Base-by-base conservation (phyloP, 2,329 filamentous ascomycete genomes). In the Colletotrichum tropicicola region DNA sequence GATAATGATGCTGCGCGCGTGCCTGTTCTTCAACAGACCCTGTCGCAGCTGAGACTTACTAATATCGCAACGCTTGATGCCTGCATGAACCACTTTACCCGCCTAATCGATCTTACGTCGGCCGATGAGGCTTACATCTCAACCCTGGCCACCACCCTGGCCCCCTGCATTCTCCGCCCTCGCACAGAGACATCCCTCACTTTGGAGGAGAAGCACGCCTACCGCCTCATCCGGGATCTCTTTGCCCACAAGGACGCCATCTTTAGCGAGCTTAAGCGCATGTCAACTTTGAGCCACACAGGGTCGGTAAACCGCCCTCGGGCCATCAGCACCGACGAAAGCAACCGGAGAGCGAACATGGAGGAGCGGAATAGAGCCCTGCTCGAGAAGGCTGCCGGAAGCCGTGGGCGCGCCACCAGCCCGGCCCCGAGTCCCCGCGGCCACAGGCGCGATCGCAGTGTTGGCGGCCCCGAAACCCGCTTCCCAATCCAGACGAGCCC, bases 61-160 rank as follows among this genome's bases (percentile, higher is more conserved):
- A 99, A 99, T 77, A 99, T 99, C 77, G 96, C 96, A 49, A 98
- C 96, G n/a, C 89, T 99, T 65, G 96, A 99, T 78, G 96, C 96
- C 41, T 92, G 97, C 75, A 97, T 97, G 85, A 98, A 97, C 70
- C 96, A 99, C 80, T 98, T 99, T 77, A 98, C 95, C 39, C 92
- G 96, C 66, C 84, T 99, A 65, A 97, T 99, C 74, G 96, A 99
- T 77, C 85, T 99, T 68, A 99, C 96, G 2, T 98, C 95, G 13
- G 96, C 96, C 30, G 95, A 97, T 70, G 96, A 99, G 75, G 82
- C 89, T 44, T 99, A 97, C 74, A 81, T 97, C 61, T 76, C 90
- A 12, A 83, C 89, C 37, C 87, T 99, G 39, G 92, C 94, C 3
- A 89, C 89, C 25, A 82, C 84, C 6, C 83, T 99, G 45, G 92